These are phyloP conservation scores for Cladorrhinum sp. DNA, from an alignment of 2,329 filamentous ascomycete genomes.

Conservation along the genomic window DNA sequence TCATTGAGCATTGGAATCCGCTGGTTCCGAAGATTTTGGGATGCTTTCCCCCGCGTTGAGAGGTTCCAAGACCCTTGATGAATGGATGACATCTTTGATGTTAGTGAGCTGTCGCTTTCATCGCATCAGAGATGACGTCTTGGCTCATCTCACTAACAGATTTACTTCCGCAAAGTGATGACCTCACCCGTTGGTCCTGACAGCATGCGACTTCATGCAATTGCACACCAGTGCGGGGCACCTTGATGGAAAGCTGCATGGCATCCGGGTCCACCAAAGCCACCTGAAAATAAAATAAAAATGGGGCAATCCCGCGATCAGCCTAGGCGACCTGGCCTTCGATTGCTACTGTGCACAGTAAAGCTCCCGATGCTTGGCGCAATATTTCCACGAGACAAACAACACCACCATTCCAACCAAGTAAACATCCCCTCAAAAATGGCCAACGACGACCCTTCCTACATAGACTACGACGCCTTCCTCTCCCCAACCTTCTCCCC, in stretches of 20 bases:
- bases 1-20: background rate
- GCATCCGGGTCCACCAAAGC: background rate
- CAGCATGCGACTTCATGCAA: background rate
- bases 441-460: constrained; percentile 63
- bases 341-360: background rate
- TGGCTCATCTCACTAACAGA: background rate
- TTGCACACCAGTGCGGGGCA: background rate
- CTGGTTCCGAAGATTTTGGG: background rate
- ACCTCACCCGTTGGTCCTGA: constrained; percentile 12
- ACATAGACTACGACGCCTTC: constrained; percentile 95
- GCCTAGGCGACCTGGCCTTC: background rate
- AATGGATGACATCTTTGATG: no score
- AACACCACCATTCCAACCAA: background rate
- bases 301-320: background rate
- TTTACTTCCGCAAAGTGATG: background rate
- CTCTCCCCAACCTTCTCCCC: constrained; percentile 79
- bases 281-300: background rate
- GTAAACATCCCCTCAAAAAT: constrained; percentile 17
- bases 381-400: background rate
- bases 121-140: background rate
- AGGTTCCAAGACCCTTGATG: no score
- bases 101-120: background rate
- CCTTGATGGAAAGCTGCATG: constrained; percentile 8
- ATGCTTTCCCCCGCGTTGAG: no score
- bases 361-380: background rate